Percentiles rank a stretch among this genome's conserved stretches.
These are phyloP conservation scores for Camptophora hylomeconis DNA, from an alignment of 2,329 filamentous ascomycete genomes.

Conservation along the genomic window DNA sequence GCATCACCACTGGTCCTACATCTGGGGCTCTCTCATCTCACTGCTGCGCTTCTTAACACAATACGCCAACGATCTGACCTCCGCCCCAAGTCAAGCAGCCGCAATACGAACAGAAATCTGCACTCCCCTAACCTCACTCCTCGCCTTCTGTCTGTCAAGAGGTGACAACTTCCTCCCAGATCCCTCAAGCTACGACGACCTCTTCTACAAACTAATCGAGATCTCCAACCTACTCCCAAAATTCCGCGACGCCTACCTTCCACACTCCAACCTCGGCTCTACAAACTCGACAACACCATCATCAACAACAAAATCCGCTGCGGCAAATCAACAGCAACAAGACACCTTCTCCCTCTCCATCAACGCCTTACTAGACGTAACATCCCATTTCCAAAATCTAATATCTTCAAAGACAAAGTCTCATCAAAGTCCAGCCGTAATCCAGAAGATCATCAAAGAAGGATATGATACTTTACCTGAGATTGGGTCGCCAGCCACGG, in stretches of 20 bases:
- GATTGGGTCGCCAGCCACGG: too few species aligned
- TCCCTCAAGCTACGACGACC: conserved; percentile 78
- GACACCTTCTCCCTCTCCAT: conserved; percentile 49
- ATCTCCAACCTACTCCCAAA: conserved; percentile 57
- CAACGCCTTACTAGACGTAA: conserved; percentile 65
- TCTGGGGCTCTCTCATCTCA: conserved; percentile 79
- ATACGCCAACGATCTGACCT: conserved; percentile 60
- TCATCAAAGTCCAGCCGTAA: conserved; percentile 61
- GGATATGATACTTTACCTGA: conserved; percentile 93
- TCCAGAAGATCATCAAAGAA: conserved; percentile 84
- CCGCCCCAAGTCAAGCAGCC: conserved; percentile 41
- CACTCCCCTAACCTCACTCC: conserved; percentile 64
- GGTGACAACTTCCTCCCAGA: conserved; percentile 87
- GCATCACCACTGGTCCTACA: conserved; percentile 84
- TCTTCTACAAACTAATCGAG: conserved; percentile 98
- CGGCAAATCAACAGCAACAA: conserved; percentile 8
- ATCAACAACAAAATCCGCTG: conserved; percentile 12
- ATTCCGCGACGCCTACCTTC: conserved; percentile 73
- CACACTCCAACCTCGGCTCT: conserved; percentile 10
- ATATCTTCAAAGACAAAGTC: conserved; percentile 46
- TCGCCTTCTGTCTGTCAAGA: conserved; percentile 72
- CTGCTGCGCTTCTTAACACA: conserved; percentile 83
- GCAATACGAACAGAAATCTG: conserved; percentile 58
- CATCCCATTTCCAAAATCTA: conserved; percentile 74
- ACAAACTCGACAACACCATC: conserved; percentile 19